phyloP scores from a whole-genome alignment of 2,329 filamentous ascomycete species.

The Ophiosphaerella herpotricha region DNA sequence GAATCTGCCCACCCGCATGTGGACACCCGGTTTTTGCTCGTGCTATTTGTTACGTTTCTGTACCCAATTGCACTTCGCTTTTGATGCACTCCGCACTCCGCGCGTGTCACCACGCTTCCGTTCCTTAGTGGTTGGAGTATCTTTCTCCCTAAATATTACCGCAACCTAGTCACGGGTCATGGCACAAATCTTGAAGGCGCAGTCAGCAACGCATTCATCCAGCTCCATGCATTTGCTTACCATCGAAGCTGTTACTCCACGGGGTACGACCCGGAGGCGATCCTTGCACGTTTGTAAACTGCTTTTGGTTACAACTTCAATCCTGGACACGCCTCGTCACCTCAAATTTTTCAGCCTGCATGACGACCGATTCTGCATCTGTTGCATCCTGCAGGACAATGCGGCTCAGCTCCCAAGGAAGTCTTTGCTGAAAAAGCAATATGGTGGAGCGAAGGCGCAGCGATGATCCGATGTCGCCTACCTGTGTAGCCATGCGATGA shows the following conservation, averaged over 20 bases:
- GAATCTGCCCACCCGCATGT: background rate
- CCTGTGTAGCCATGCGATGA: no score
- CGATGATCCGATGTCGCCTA: background rate
- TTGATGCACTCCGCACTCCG: constrained; percentile 19
- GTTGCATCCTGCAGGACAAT: constrained; percentile 12
- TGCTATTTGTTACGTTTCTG: constrained; percentile 7
- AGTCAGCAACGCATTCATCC: background rate
- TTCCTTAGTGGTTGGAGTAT: constrained; percentile 3
- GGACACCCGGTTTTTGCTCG: background rate
- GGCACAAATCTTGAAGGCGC: background rate
- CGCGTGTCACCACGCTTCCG: constrained; percentile 11
- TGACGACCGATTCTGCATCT: constrained; percentile 3
- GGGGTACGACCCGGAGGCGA: no score
- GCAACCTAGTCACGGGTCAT: constrained; percentile 10
- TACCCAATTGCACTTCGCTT: constrained; percentile 8
- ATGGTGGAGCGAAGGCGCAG: constrained; percentile 3
- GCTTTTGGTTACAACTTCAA: background rate
- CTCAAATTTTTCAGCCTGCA: background rate
- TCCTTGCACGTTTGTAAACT: no score
- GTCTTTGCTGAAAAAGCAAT: constrained; percentile 22
- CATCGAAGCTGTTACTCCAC: background rate
- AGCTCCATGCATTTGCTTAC: background rate
- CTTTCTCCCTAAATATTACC: background rate
- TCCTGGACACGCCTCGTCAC: background rate
- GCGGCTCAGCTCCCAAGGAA: constrained; percentile 19